Evolutionary conservation across 352 stramenopile species (phyloP).

Genomic region (Phytophthora agathidicida): DNA sequence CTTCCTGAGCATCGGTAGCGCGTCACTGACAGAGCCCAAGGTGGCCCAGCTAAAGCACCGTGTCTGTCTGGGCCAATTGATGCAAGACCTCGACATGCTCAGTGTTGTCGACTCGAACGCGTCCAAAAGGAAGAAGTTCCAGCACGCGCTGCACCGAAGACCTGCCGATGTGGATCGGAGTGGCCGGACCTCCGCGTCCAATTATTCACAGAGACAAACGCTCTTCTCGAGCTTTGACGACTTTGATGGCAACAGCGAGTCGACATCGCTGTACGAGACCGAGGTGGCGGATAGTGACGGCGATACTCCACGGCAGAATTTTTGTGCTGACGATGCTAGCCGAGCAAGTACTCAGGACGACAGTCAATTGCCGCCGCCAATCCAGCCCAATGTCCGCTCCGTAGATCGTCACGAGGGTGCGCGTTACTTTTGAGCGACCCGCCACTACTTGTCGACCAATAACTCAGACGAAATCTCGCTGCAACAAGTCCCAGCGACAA

Average conservation of each 20-base stretch:
- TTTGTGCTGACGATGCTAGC: background rate
- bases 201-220: conserved; percentile 49
- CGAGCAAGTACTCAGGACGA: background rate
- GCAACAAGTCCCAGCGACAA: too few relatives aligned
- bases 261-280: conserved; percentile 19
- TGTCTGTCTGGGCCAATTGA: conserved; percentile 59
- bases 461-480: too few relatives aligned
- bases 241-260: conserved; percentile 36
- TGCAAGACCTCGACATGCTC: conserved; percentile 68
- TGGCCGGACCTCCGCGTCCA: conserved; percentile 25
- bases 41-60: conserved; percentile 69
- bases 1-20: conserved; percentile 72
- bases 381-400: conserved; percentile 22
- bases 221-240: conserved; percentile 55
- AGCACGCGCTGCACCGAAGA: conserved; percentile 39
- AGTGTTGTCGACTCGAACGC: conserved; percentile 49
- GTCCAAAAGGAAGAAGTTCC: conserved; percentile 33
- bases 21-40: conserved; percentile 65
- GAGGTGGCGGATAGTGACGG: conserved; percentile 16
- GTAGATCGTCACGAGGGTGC: conserved; percentile 13
- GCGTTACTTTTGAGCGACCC: conserved; percentile 14
- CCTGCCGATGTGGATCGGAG: background rate
- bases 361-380: conserved; percentile 13
- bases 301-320: conserved; percentile 5
- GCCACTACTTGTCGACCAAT: too few relatives aligned